Percentiles rank a stretch among this genome's conserved stretches.
Conservation (phyloP, 2,329 filamentous ascomycete species). For the Phyllosticta capitalensis region DNA sequence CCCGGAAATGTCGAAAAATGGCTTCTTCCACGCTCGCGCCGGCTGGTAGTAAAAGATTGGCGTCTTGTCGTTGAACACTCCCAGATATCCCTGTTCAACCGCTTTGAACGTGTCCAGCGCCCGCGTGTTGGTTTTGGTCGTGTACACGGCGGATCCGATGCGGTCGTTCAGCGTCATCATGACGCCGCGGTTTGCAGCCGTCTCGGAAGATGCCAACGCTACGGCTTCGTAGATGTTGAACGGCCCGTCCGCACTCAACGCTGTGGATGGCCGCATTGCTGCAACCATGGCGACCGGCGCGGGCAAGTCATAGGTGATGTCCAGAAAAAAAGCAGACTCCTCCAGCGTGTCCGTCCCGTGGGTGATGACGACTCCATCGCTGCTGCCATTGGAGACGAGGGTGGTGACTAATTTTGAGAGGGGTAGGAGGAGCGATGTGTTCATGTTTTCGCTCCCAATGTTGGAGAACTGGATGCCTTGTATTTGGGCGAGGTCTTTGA, state of each 20-base stretch:
- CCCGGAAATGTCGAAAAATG: slow-evolving; percentile 15
- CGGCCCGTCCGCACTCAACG: slow-evolving; percentile 53
- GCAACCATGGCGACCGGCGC: slow-evolving; percentile 54
- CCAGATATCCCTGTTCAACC: slow-evolving; percentile 48
- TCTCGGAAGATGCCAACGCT: slow-evolving; percentile 41
- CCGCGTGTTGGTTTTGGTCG: slow-evolving; percentile 54
- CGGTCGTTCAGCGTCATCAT: slow-evolving; percentile 55
- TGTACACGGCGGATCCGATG: slow-evolving; percentile 49
- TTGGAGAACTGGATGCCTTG: slow-evolving; percentile 37
- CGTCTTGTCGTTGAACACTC: slow-evolving; percentile 48
- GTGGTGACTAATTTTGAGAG: slow-evolving; percentile 41
- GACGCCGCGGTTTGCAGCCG: slow-evolving; percentile 42
- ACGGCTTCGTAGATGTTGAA: slow-evolving; percentile 54
- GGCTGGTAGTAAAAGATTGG: slow-evolving; percentile 53
- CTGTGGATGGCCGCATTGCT: slow-evolving; percentile 54
- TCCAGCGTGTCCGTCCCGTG: slow-evolving; percentile 59
- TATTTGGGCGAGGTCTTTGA: slow-evolving; percentile 47
- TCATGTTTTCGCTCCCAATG: slow-evolving; percentile 31
- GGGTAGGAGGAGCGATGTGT: slow-evolving; percentile 39
- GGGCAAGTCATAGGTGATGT: slow-evolving; percentile 45
- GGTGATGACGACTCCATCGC: slow-evolving; percentile 47
- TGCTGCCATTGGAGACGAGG: slow-evolving; percentile 36
- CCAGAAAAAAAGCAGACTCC: slow-evolving; percentile 54
- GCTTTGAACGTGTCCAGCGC: slow-evolving; percentile 53
- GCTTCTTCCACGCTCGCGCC: slow-evolving; percentile 33